A percentile compares a stretch with the other conserved stretches of the same genome.
Evolutionary conservation across 225 moss, liverwort and hornwort genomes (phyloP).

Genomic region (Pseudoscleropodium purum): DNA sequence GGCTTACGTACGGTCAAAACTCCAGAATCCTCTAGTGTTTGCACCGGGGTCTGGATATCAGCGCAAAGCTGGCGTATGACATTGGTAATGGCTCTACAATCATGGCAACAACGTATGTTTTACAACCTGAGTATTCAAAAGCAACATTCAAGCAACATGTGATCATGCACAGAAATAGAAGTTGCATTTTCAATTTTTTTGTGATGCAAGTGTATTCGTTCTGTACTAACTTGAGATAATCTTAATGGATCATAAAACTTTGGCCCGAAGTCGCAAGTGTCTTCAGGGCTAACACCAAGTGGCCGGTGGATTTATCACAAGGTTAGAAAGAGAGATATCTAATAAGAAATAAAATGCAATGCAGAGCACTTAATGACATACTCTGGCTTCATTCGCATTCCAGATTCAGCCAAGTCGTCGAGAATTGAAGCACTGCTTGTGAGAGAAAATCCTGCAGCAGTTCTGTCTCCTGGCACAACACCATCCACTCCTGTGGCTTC

Average conservation of each 20-base stretch:
- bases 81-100: constrained; percentile 40
- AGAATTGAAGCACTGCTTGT: constrained; percentile 29
- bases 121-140: background rate
- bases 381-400: constrained; percentile 55
- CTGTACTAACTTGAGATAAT: background rate
- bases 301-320: background rate
- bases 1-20: constrained; percentile 42
- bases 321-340: background rate
- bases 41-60: constrained; percentile 21
- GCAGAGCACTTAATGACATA: constrained; percentile 5
- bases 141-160: background rate
- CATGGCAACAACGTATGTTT: background rate
- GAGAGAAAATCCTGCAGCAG: constrained; percentile 1
- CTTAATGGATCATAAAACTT: background rate
- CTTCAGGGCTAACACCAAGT: background rate
- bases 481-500: constrained; percentile 20
- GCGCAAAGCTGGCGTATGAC: constrained; percentile 43
- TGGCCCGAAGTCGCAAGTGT: background rate
- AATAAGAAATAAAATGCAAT: background rate
- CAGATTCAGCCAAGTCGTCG: constrained; percentile 39
- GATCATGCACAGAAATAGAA: background rate
- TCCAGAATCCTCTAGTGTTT: background rate
- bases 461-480: background rate
- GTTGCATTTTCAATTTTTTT: background rate
- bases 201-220: background rate